A percentile compares a stretch with the other conserved stretches of the same genome.
Evolutionary conservation across 805 yeast genomes (phyloP).

Genomic region (Cyberlindnera subsufficiens): DNA sequence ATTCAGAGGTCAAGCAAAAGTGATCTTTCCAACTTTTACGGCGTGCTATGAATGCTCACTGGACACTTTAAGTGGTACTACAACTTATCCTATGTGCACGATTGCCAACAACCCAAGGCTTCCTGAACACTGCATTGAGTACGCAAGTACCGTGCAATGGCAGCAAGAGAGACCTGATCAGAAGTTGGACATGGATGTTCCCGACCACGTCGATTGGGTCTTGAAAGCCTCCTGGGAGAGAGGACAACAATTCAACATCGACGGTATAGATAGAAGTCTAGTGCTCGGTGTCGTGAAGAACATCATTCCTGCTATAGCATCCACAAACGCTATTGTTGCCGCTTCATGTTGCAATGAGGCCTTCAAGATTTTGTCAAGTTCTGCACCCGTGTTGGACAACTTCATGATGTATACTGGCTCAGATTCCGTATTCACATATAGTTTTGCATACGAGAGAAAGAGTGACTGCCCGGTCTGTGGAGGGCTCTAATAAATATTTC

Average conservation of each 20-base stretch:
- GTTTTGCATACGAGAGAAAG: conserved; percentile 57
- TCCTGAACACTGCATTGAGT: conserved; percentile 92
- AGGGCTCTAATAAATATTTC: conserved; percentile 11
- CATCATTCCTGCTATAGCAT: conserved; percentile 90
- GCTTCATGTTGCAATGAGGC: conserved; percentile 86
- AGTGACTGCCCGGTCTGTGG: conserved; percentile 79
- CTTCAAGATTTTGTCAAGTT: conserved; percentile 67
- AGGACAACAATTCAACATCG: conserved; percentile 59
- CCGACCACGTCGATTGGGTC: conserved; percentile 62
- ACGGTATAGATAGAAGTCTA: conserved; percentile 63
- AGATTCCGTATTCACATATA: conserved; percentile 68
- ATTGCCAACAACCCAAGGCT: conserved; percentile 91
- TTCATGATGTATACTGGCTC: conserved; percentile 87
- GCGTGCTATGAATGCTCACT: conserved; percentile 93
- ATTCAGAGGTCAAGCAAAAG: conserved; percentile 83
- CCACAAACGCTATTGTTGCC: conserved; percentile 89
- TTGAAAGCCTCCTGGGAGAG: conserved; percentile 47
- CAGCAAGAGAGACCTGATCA: conserved; percentile 40
- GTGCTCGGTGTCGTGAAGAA: conserved; percentile 86
- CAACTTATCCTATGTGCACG: conserved; percentile 86
- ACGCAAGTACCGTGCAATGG: conserved; percentile 80
- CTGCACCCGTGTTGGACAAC: conserved; percentile 62
- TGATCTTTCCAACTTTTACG: conserved; percentile 76
- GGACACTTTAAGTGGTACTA: conserved; percentile 55
- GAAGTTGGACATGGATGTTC: conserved; percentile 62